Conservation (phyloP, 2,329 filamentous ascomycete genomes). For the Sphaerulina vaccinii region DNA sequence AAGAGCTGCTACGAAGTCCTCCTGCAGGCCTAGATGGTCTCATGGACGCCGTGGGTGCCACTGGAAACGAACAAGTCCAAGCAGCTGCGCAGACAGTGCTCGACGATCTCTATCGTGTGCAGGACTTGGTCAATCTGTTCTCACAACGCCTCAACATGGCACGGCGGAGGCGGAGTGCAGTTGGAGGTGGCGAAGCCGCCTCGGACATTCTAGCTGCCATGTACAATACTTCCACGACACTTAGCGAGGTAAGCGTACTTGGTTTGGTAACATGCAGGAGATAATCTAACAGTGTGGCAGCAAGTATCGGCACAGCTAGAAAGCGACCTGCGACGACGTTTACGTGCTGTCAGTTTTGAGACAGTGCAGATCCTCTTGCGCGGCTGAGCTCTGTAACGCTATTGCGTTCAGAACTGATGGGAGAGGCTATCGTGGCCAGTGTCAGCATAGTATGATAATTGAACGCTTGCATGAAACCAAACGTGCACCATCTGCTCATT, state of each 20-base stretch:
- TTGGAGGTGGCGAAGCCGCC: neutral
- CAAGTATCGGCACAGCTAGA: slow-evolving; percentile 6
- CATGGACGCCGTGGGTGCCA: neutral
- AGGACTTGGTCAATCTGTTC: slow-evolving; percentile 7
- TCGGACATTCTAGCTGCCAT: slow-evolving; percentile 8
- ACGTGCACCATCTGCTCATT: too few species aligned
- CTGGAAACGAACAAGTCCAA: slow-evolving; percentile 1
- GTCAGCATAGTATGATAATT: neutral
- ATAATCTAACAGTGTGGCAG: neutral
- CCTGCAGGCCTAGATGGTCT: slow-evolving; percentile 5
- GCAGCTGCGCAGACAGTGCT: slow-evolving; percentile 4
- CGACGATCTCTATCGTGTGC: slow-evolving; percentile 7
- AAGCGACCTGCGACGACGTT: slow-evolving; percentile 7
- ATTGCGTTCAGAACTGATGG: neutral
- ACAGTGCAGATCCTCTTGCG: slow-evolving; percentile 8
- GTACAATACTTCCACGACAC: slow-evolving; percentile 5
- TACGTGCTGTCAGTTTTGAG: slow-evolving; percentile 8
- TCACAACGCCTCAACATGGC: slow-evolving; percentile 5
- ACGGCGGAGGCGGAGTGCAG: slow-evolving; percentile 5
- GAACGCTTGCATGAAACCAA: neutral
- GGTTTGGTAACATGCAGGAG: neutral
- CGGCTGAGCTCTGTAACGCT: neutral
- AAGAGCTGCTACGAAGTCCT: slow-evolving; percentile 3
- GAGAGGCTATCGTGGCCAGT: neutral
- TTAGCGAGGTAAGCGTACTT: slow-evolving; percentile 9